Evolutionary conservation across 2,329 filamentous ascomycete genomes (phyloP).

Genomic region (Sclerotinia glacialis): DNA sequence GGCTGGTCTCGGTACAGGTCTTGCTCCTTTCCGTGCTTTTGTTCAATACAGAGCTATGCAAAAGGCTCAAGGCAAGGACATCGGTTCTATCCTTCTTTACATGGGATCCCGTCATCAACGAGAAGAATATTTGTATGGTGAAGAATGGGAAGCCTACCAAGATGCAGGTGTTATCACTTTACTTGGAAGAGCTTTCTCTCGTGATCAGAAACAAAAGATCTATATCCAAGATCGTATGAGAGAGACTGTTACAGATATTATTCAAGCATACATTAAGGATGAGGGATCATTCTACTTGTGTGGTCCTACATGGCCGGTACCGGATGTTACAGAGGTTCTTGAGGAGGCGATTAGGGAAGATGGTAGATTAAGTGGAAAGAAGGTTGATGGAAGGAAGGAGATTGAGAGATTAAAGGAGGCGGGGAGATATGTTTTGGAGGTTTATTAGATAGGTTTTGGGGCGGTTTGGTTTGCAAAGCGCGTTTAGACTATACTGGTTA

Average conservation of each 20-base stretch:
- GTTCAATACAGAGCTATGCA: conserved; percentile 98
- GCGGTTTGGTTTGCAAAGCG: neutral
- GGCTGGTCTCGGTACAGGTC: conserved; percentile 96
- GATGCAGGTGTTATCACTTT: conserved; percentile 94
- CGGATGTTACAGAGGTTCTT: conserved; percentile 89
- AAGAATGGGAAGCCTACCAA: conserved; percentile 98
- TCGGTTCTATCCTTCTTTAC: conserved; percentile 90
- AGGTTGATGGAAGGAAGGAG: conserved; percentile 82
- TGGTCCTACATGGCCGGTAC: conserved; percentile 96
- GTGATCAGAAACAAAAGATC: conserved; percentile 97
- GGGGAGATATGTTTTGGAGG: conserved; percentile 90
- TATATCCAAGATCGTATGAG: conserved; percentile 99
- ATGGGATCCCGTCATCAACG: conserved; percentile 96
- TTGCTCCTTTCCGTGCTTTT: conserved; percentile 98
- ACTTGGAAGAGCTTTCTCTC: conserved; percentile 88
- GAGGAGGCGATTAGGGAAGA: conserved; percentile 86
- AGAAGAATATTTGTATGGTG: conserved; percentile 97
- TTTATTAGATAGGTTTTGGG: conserved; percentile 60
- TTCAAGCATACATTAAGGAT: conserved; percentile 80
- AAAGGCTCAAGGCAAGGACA: conserved; percentile 93
- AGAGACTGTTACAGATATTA: conserved; percentile 76
- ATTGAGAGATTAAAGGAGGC: conserved; percentile 98
- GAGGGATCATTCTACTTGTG: conserved; percentile 96
- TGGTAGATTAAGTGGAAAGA: conserved; percentile 67
- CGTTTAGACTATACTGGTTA: neutral